Conservation (phyloP, 2,329 filamentous ascomycete species). For the Exophiala viscosa region DNA sequence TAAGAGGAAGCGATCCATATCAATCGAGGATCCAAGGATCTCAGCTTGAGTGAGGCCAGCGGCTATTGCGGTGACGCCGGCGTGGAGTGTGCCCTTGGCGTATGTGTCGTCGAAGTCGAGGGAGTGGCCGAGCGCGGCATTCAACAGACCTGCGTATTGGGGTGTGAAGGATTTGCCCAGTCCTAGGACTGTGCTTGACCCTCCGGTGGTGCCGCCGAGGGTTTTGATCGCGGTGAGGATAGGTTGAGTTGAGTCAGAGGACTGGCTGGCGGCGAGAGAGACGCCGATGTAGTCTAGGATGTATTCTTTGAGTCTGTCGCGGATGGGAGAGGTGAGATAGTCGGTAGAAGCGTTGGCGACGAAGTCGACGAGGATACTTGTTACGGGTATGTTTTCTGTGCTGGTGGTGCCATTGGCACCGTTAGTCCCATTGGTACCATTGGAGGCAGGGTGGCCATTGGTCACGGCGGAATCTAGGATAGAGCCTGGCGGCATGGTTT, state of each 20-base stretch:
- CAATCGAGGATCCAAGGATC: constrained; percentile 21
- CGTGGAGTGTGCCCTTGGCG: constrained; percentile 40
- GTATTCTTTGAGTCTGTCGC: constrained; percentile 22
- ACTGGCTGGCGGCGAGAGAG: constrained; percentile 19
- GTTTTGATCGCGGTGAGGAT: constrained; percentile 21
- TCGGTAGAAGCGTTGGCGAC: constrained; percentile 14
- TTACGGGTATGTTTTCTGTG: constrained; percentile 15
- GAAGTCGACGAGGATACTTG: constrained; percentile 19
- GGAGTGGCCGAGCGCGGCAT: constrained; percentile 42
- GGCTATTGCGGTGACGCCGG: constrained; percentile 38
- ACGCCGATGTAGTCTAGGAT: constrained; percentile 28
- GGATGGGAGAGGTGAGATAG: constrained; percentile 15
- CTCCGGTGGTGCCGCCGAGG: constrained; percentile 12
- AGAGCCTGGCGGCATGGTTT: neutral
- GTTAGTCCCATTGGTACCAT: constrained; percentile 7
- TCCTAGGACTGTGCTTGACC: constrained; percentile 22
- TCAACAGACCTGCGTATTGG: constrained; percentile 42
- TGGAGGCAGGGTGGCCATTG: neutral
- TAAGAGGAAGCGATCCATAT: constrained; percentile 31
- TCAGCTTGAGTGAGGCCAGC: constrained; percentile 33
- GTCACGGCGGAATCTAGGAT: neutral
- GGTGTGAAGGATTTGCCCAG: constrained; percentile 27
- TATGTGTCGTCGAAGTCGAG: constrained; percentile 48
- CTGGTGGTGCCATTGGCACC: constrained; percentile 1
- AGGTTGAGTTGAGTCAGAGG: constrained; percentile 24